These are phyloP conservation scores for Gossypium schwendimanii DNA, from an alignment of 441 rosid species.

Conservation along the genomic window DNA sequence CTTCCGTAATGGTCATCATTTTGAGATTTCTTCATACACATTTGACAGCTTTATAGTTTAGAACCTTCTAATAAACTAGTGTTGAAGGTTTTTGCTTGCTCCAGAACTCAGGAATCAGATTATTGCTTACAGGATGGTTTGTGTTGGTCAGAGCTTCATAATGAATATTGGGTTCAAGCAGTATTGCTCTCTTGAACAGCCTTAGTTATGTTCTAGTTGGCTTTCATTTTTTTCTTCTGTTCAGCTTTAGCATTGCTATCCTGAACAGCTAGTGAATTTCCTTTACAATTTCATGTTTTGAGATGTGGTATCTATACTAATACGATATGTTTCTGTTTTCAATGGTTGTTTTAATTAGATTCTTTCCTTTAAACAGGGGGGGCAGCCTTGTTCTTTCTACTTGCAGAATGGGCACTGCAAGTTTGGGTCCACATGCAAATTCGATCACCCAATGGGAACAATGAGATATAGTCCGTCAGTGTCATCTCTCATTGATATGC, in stretches of 20 bases:
- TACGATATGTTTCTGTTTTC: neutral
- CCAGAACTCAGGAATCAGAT: neutral
- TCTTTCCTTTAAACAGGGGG: conserved; percentile 39
- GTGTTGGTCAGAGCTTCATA: neutral
- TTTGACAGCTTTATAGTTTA: neutral
- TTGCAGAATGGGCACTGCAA: conserved; percentile 78
- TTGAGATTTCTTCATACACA: neutral
- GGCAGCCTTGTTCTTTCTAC: conserved; percentile 67
- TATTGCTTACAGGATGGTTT: neutral
- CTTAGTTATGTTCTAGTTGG: neutral
- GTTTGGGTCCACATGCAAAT: conserved; percentile 79
- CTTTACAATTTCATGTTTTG: neutral
- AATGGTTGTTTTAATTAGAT: neutral
- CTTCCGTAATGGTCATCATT: neutral
- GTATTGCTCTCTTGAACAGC: neutral
- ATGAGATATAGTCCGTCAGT: conserved; percentile 72
- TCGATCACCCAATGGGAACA: conserved; percentile 67
- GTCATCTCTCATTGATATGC: conserved; percentile 73
- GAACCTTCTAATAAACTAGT: neutral
- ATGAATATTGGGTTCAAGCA: neutral
- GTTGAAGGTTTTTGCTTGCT: neutral
- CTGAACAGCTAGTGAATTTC: conserved; percentile 3
- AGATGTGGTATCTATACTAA: neutral
- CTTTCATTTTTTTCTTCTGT: neutral
- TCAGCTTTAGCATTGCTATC: conserved; percentile 6